Base-by-base conservation (phyloP, 1,284 basidiomycete species). In the Moniliella sp. region DNA sequence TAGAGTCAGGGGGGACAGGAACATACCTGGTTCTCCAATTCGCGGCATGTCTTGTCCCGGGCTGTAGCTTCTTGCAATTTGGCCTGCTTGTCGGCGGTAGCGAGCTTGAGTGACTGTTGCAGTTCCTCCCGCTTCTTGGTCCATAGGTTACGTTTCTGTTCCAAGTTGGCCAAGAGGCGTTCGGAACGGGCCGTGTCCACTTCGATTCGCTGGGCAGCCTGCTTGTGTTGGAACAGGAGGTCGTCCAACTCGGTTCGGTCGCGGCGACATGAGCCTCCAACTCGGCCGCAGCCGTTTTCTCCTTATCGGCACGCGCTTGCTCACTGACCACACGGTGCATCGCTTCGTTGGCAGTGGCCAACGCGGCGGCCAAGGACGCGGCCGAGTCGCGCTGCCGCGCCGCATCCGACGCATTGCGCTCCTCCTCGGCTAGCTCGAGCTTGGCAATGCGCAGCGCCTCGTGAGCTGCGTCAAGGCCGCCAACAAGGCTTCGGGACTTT, bases 341-440 rank as follows among this genome's bases (percentile, higher is more conserved):
- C 21, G 21, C 21, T 7, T 7, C n/a, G 8, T 7, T 23, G 21
- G n/a, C 8, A 7, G 21, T n/a, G 7, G 7, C n/a, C 21, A 23
- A 23, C n/a, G n/a, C n/a, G n/a, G n/a, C n/a, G n/a, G n/a, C n/a
- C n/a, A n/a, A n/a, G n/a, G n/a, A n/a, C n/a, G n/a, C n/a, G n/a
- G n/a, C n/a, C n/a, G n/a, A n/a, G n/a, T n/a, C n/a, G n/a, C n/a
- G n/a, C n/a, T n/a, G n/a, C 21, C n/a, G 7, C 8, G 21, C n/a
- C 21, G 7, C 8, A 23, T n/a, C n/a, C 21, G 7, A 7, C 8
- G n/a, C 8, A n/a, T 7, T 23, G 8, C 21, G 64, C 27, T 77
- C 62, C 55, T 82, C 80, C 32, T 82, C 77, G 50, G 73, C 73
- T 36, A 77, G 69, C 50, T 75, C 69, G 0, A 67, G 64, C 19